Evolutionary conservation across 129 eudicot genomes (phyloP).

Genomic region (Tagetes erecta): DNA sequence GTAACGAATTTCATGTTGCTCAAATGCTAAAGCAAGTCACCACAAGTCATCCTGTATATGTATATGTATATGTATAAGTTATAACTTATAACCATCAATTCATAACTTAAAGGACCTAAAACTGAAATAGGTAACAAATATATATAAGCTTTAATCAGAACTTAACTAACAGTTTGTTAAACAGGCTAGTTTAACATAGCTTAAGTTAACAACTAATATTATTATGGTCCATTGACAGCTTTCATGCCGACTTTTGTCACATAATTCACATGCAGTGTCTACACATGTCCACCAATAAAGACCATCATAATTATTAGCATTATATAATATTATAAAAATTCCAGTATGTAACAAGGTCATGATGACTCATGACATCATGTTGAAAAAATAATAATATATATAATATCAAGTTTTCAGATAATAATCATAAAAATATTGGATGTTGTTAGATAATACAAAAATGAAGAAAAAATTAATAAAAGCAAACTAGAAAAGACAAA

Average conservation of each 20-base stretch:
- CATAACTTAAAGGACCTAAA: background rate
- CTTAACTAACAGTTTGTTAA: background rate
- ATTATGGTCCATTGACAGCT: conserved; percentile 11
- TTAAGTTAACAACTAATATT: no score
- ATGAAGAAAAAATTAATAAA: background rate
- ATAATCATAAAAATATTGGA: no score
- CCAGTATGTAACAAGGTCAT: no score
- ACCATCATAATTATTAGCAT: background rate
- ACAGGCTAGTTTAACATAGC: no score
- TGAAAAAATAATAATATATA: no score
- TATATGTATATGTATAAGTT: background rate
- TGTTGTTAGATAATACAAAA: no score
- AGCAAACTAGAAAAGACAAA: conserved; percentile 14
- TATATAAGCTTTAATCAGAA: background rate
- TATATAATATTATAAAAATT: background rate
- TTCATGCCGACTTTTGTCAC: conserved; percentile 22
- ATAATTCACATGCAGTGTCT: conserved; percentile 19
- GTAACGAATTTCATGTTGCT: conserved; percentile 51
- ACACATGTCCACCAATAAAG: conserved; percentile 27
- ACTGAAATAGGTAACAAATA: conserved; percentile 4
- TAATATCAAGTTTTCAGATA: no score
- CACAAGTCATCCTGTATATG: conserved; percentile 39
- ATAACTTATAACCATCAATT: background rate
- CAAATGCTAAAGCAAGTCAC: conserved; percentile 29
- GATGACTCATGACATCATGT: no score